phyloP scores from a whole-genome alignment of 2,329 filamentous ascomycete genomes.

The Paecilomyces formosus region DNA sequence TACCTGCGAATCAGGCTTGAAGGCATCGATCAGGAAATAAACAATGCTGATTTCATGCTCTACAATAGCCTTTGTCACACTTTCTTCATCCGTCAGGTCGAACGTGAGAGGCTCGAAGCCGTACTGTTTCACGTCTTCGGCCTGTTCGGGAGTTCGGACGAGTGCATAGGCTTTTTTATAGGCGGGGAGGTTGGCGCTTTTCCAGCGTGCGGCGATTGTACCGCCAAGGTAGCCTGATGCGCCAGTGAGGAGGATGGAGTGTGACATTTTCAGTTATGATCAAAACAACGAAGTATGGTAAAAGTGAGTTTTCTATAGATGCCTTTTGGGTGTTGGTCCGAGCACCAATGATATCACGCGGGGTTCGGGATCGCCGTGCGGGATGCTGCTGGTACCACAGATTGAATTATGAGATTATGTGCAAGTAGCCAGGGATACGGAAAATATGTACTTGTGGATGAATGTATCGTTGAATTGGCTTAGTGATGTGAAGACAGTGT shows the following conservation, averaged over 20 bases:
- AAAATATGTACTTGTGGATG: background rate
- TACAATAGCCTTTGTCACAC: slow-evolving; percentile 31
- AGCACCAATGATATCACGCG: background rate
- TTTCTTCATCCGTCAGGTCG: slow-evolving; percentile 28
- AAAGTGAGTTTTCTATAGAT: background rate
- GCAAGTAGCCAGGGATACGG: background rate
- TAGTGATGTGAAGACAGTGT: background rate
- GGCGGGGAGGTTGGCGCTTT: slow-evolving; percentile 29
- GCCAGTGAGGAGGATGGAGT: slow-evolving; percentile 45
- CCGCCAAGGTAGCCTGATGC: slow-evolving; percentile 49
- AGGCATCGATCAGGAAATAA: slow-evolving; percentile 41
- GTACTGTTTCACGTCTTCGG: slow-evolving; percentile 36
- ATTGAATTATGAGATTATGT: background rate
- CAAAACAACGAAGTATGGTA: background rate
- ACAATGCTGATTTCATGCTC: slow-evolving; percentile 42
- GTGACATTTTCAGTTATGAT: slow-evolving; percentile 5
- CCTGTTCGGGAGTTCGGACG: slow-evolving; percentile 41
- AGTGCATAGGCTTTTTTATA: slow-evolving; percentile 42
- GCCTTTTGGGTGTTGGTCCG: background rate
- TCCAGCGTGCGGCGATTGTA: slow-evolving; percentile 37
- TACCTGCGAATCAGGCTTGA: slow-evolving; percentile 22
- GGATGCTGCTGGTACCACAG: background rate
- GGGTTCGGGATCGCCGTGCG: background rate
- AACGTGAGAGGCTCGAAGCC: slow-evolving; percentile 37
- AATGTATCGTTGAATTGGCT: background rate